A percentile compares a stretch with the other conserved stretches of the same genome.
These are phyloP conservation scores for Candida insectorum DNA, from an alignment of 805 yeast genomes.

Conservation along the genomic window DNA sequence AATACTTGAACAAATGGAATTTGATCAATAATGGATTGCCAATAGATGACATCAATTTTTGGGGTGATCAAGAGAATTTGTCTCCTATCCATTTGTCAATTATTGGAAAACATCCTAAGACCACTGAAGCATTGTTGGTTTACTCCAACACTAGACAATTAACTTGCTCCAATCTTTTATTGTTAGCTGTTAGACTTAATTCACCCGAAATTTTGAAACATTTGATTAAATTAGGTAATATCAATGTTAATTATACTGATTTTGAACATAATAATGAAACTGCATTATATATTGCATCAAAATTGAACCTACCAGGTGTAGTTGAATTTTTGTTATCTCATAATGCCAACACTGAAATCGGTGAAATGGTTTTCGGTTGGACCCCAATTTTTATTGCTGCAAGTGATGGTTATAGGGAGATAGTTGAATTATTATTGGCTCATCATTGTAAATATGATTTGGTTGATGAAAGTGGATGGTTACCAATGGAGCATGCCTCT, in stretches of 20 bases:
- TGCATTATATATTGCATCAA: conserved; percentile 77
- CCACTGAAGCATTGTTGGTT: conserved; percentile 57
- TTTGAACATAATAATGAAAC: conserved; percentile 63
- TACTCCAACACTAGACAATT: conserved; percentile 39
- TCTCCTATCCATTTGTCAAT: conserved; percentile 85
- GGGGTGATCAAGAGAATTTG: conserved; percentile 78
- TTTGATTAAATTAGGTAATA: conserved; percentile 53
- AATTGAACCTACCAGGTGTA: conserved; percentile 51
- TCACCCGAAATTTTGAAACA: conserved; percentile 53
- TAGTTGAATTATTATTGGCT: conserved; percentile 53
- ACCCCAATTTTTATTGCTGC: conserved; percentile 90
- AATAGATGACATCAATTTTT: conserved; percentile 51
- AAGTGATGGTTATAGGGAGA: conserved; percentile 67
- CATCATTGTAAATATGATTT: conserved; percentile 52
- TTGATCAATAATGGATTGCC: conserved; percentile 46
- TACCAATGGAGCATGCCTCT: conserved; percentile 95
- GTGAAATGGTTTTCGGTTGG: conserved; percentile 85
- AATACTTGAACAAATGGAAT: conserved; percentile 56
- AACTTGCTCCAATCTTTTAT: conserved; percentile 54
- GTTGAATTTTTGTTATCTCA: conserved; percentile 52
- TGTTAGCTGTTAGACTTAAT: conserved; percentile 66
- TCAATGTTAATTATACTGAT: conserved; percentile 63
- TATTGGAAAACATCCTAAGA: conserved; percentile 76
- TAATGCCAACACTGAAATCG: conserved; percentile 72
- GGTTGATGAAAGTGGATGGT: conserved; percentile 88